Evolutionary conservation across 2,329 filamentous ascomycete genomes (phyloP).

Genomic region (Macrophomina tecta): DNA sequence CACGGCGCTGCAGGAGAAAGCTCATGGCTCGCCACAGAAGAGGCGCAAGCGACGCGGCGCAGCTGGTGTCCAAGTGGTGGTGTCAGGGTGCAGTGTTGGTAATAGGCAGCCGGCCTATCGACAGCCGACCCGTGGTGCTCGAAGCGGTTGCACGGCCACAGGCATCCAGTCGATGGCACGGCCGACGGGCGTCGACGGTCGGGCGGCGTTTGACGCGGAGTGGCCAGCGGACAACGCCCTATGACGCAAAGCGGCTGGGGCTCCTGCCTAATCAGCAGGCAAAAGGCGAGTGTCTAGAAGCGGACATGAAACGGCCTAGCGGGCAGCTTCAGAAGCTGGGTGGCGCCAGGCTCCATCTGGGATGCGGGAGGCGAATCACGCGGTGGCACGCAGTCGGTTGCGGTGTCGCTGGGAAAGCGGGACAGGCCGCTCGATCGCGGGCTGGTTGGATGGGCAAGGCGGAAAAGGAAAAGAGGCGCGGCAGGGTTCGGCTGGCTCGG

Average conservation of each 20-base stretch:
- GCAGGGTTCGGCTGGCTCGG: slow-evolving; percentile 24
- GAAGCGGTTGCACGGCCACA: slow-evolving; percentile 23
- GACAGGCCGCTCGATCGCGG: slow-evolving; percentile 13
- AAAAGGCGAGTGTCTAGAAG: background rate
- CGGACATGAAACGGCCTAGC: slow-evolving; percentile 21
- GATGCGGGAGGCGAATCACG: slow-evolving; percentile 8
- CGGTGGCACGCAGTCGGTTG: slow-evolving; percentile 12
- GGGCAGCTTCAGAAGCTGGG: slow-evolving; percentile 1
- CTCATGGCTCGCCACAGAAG: slow-evolving; percentile 11
- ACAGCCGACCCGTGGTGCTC: slow-evolving; percentile 20
- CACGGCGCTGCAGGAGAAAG: background rate
- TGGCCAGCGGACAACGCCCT: background rate
- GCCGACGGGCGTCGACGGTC: background rate
- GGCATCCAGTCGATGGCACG: background rate
- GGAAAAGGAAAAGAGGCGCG: slow-evolving; percentile 3
- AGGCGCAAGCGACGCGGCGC: slow-evolving; percentile 20
- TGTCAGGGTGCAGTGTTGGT: background rate
- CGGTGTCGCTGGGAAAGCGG: slow-evolving; percentile 16
- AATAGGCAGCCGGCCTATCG: slow-evolving; percentile 11
- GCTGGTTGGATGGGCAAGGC: background rate
- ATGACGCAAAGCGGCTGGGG: slow-evolving; percentile 20
- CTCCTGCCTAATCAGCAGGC: slow-evolving; percentile 18
- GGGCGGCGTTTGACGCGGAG: slow-evolving; percentile 11
- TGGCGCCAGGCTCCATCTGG: slow-evolving; percentile 12
- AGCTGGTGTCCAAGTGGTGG: background rate